These are phyloP conservation scores for Rhododendron henanense DNA, from an alignment of 148 eudicot species.

Conservation along the genomic window DNA sequence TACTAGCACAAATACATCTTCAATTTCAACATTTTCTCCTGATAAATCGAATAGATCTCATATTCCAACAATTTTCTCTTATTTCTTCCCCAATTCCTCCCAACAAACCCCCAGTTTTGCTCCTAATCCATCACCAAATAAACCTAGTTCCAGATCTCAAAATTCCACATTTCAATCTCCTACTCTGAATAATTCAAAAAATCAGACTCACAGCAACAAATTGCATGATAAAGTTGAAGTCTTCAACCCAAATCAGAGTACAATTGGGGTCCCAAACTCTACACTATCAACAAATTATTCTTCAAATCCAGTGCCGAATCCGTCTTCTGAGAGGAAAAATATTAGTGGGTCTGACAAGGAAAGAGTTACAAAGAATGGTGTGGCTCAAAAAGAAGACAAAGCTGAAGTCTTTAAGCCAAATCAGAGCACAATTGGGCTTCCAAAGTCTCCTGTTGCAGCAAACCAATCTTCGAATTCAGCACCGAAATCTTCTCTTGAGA, in stretches of 20 bases:
- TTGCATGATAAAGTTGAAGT: conserved; percentile 25
- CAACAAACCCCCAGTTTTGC: conserved; percentile 7
- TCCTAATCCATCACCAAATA: background rate
- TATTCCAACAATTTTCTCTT: conserved; percentile 39
- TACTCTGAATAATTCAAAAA: conserved; percentile 11
- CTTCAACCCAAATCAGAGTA: conserved; percentile 27
- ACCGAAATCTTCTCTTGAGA: background rate
- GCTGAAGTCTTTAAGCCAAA: conserved; percentile 30
- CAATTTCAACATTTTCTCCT: conserved; percentile 12
- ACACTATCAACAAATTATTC: background rate
- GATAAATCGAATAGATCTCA: conserved; percentile 48
- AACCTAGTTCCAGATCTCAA: conserved; percentile 21
- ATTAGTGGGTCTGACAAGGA: background rate
- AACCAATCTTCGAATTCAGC: background rate
- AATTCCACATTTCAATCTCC: conserved; percentile 14
- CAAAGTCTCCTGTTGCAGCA: conserved; percentile 1
- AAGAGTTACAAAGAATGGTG: conserved; percentile 2
- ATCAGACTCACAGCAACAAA: conserved; percentile 23
- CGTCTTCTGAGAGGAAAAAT: background rate
- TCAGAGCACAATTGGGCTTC: conserved; percentile 16
- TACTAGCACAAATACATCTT: background rate
- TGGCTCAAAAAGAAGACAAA: conserved; percentile 16
- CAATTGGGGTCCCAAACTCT: conserved; percentile 13
- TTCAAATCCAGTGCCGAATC: background rate
- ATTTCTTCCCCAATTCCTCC: conserved; percentile 39